A percentile compares a stretch with the other conserved stretches of the same genome.
Evolutionary conservation across 2,329 filamentous ascomycete genomes (phyloP).

Genomic region (Fragosphaeria purpurea): DNA sequence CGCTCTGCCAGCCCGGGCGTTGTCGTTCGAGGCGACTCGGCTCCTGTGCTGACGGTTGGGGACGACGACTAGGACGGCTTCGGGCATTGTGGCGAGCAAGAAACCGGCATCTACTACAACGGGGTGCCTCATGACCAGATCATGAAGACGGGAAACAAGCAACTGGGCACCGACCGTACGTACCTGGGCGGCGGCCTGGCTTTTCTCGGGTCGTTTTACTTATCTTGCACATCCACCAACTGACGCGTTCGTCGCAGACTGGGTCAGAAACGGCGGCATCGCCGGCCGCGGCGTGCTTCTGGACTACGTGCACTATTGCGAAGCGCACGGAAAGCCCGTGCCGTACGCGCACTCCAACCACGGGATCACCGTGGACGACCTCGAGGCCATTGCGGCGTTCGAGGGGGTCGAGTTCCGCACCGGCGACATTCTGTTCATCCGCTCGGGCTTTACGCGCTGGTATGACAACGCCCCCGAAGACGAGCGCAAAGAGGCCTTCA

Average conservation of each 20-base stretch:
- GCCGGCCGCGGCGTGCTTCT: constrained; percentile 46
- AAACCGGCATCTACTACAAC: constrained; percentile 11
- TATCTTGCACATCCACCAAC: no score
- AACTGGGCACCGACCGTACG: constrained; percentile 26
- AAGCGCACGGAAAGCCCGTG: constrained; percentile 32
- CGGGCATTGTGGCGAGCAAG: constrained; percentile 1
- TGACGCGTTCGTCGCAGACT: not conserved
- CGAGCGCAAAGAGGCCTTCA: constrained; percentile 31
- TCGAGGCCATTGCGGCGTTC: constrained; percentile 46
- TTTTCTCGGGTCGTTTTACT: no score
- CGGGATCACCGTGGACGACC: constrained; percentile 41
- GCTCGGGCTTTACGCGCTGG: constrained; percentile 51
- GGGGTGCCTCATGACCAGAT: constrained; percentile 23
- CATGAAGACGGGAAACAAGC: constrained; percentile 14
- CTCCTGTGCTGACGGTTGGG: constrained; percentile 17
- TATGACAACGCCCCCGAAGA: constrained; percentile 28
- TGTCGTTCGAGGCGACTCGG: no score
- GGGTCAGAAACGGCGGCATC: constrained; percentile 30
- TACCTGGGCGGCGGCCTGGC: not conserved
- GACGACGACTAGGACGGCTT: no score
- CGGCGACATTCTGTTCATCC: constrained; percentile 57
- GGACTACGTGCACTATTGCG: constrained; percentile 38
- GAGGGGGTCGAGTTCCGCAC: constrained; percentile 53
- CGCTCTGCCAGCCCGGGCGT: constrained; percentile 13
- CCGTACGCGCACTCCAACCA: constrained; percentile 31